Evolutionary conservation across 1,284 basidiomycete genomes (phyloP), one percentile per base, ranked within the genome.

Genomic region (Pyrrhoderma noxium): DNA sequence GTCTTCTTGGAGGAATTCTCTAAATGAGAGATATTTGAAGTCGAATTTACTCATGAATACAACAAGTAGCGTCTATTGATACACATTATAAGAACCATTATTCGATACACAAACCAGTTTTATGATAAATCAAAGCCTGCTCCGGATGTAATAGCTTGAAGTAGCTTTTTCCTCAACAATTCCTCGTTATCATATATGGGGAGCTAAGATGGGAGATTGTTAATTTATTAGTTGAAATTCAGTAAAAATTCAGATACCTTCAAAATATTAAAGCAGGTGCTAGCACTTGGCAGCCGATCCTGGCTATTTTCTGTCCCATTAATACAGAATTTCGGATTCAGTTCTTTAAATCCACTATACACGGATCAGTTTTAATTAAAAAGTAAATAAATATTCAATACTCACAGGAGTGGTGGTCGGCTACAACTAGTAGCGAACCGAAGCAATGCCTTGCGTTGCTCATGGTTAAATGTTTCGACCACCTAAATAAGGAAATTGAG

Each of bases 381-480:
- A 49, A 35, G 38, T 8, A 40, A 40, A 40, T n/a, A 7, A 23
- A 37, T 31, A 9, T 57, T 57, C 18, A 47, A 31, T 3, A 69
- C 85, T 61, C 61, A 89, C 79, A 97, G 67, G 4, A 90, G 68
- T 0, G 93, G 93, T 0, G 93, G 92, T 9, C 93, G 76, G 57
- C 89, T 87, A 61, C 92, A 95, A 55, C 87, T 89, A 7, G 93
- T 96, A 14, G 91, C 93, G 61, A 96, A 97, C 3, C 89, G 77
- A 48, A 97, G 65, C 53, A 96, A 70, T 1, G 79, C 72, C 42
- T 79, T 70, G 14, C 82, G 76, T 57, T 92, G 80, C 42, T 87
- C 82, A 49, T 87, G 81, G 55, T 80, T 73, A 59, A 93, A 85
- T 23, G 79, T 71, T 39, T 85, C 75, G 53, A 93, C 76, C 21